Percentiles rank a stretch among this genome's conserved stretches.
phyloP scores from a whole-genome alignment of 2,329 filamentous ascomycete species.

The Cladosporium colombiae region DNA sequence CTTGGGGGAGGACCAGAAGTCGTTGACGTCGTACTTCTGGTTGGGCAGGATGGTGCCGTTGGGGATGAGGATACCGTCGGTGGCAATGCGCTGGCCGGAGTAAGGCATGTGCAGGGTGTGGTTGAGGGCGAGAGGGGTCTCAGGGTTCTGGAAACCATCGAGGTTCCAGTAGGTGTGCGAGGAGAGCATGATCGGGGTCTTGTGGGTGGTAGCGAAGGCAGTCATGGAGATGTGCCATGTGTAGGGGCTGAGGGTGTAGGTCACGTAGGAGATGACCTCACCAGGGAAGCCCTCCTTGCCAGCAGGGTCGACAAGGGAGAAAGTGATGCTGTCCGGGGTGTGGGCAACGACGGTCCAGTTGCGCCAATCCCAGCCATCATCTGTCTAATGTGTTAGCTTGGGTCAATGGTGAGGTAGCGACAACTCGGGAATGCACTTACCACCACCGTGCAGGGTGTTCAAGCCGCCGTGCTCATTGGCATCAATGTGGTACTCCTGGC shows the following conservation, averaged over 20 bases:
- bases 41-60: constrained; percentile 67
- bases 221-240: constrained; percentile 74
- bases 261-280: constrained; percentile 72
- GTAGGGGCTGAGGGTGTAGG: constrained; percentile 67
- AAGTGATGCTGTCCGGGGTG: constrained; percentile 68
- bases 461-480: constrained; percentile 53
- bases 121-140: constrained; percentile 66
- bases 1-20: constrained; percentile 82
- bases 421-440: background rate
- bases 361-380: constrained; percentile 59
- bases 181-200: constrained; percentile 81
- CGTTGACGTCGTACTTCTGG: constrained; percentile 66
- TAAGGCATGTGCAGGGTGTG: constrained; percentile 74
- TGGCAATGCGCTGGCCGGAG: constrained; percentile 66
- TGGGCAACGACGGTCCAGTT: constrained; percentile 76
- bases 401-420: constrained; percentile 50
- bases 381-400: constrained; percentile 38
- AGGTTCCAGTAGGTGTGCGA: constrained; percentile 81
- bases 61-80: constrained; percentile 57
- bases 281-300: constrained; percentile 77
- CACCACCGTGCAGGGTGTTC: constrained; percentile 56
- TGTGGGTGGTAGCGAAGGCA: constrained; percentile 69
- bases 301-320: constrained; percentile 71
- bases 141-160: constrained; percentile 74
- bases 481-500: constrained; percentile 49